Evolutionary conservation across 768 basidiomycete species (phyloP), one percentile per base, ranked within the genome.

Genomic region (Polyporus arcularius): DNA sequence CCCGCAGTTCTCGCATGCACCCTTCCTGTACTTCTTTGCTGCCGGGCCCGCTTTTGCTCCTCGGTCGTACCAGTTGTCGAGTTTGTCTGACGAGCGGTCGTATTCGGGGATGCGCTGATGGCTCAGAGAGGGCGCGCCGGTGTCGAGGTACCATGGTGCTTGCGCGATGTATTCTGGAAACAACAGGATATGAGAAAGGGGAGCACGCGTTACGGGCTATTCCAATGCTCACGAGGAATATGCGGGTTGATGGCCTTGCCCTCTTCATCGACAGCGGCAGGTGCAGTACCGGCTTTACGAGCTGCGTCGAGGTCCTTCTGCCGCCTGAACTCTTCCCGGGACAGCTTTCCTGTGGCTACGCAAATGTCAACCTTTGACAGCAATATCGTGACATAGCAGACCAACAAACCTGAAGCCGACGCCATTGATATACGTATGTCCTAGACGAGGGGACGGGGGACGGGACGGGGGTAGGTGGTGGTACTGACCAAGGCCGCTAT

Each of bases 1-100:
- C 59, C 97, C 97, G 65, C 97, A 99, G 71, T 99, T 99, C 79
- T 98, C 96, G 79, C 97, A 99, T 31, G 97, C 97, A 38, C 97
- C 97, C 72, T 96, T 96, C 65, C 97, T 85, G 72, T 90, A 99
- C 75, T 98, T 98, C 73, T 94, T 97, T 31, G 96, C 92, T 3
- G 94, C 94, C 1, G 94, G 94, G 11, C 93, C 95, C 0, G 89
- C 85, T 64, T 85, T 89, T 15, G 81, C 82, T 14, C 93, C 93
- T 64, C 96, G 84, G 74, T 94, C 90, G 73, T 97, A 98, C 91
- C 95, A 96, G 61, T 85, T 84, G 67, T 95, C 88, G 67, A 96
- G 86, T 73, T 90, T 92, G 71, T 80, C 79, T 15, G 79, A 52
- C 9, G 83, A 73, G 56, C 79, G 83, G 63, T 87, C 86, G 32